Base-by-base conservation (phyloP, 495 filamentous ascomycete genomes). In the Neurospora tetraspora region DNA sequence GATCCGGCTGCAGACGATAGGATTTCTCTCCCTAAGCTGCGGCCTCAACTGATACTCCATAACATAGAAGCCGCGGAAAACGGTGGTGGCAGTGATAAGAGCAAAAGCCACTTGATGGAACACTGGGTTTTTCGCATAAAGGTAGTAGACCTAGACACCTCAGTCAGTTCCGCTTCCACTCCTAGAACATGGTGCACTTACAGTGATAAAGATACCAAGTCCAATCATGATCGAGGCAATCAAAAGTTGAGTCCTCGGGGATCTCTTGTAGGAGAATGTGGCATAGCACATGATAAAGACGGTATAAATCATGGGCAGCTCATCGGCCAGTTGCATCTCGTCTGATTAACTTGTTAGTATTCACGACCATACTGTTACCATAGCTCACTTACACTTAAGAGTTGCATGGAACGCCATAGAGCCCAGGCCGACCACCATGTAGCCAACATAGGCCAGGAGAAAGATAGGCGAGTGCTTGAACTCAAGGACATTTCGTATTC, bases 231-330 rank as follows among this genome's bases (percentile, higher is more conserved):
- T 84, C 1, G 87, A 31, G 11, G 84, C 94, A 47, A 97, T 83
- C 70, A 87, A 70, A 5, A 86, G 68, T 9, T 88, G 86, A 42
- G 90, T 83, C n/a, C 71, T 74, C 12, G 77, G 75, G 6, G 93
- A 84, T 73, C 86, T 86, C 6, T 85, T 88, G 81, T 95, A 92
- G 11, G 91, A 89, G 80, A 97, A 96, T 23, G 92, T 92, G 16
- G 93, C 93, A 80, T 91, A 97, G 80, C 86, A 90, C 72, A 83
- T 82, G 91, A 97, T 96, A 75, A 92, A 96, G 9, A 95, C 96
- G 2, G 95, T 97, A 79, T 99, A 98, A 38, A 99, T 97, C 96
- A 98, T 98, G 73, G 91, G 93, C 9, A 98, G 87, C 82, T 99
- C 96, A 77, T 99, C 96, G 40, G 98, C 91, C 18, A 98, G 89